A percentile compares a stretch with the other conserved stretches of the same genome.
Evolutionary conservation across 176 grass and related monocot genomes (phyloP).

Genomic region (Pharus latifolius): DNA sequence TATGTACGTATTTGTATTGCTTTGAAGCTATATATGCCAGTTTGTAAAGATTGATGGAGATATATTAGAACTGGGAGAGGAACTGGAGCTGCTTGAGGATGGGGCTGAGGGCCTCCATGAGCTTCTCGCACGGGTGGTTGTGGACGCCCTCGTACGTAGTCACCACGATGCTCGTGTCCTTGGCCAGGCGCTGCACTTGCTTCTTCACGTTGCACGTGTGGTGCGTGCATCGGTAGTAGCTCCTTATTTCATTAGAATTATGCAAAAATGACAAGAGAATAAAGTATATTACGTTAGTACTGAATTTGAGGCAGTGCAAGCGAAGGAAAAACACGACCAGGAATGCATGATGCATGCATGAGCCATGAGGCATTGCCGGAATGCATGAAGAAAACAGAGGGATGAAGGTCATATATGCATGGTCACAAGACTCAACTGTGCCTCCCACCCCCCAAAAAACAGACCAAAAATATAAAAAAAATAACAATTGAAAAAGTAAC

Average conservation of each 20-base stretch:
- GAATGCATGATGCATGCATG: too few relatives aligned
- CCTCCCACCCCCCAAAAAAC: too few relatives aligned
- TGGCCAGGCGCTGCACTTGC: slow-evolving; percentile 78
- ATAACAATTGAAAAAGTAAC: too few relatives aligned
- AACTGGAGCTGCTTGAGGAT: slow-evolving; percentile 81
- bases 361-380: too few relatives aligned
- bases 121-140: slow-evolving; percentile 86
- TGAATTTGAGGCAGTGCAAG: too few relatives aligned
- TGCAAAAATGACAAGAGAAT: too few relatives aligned
- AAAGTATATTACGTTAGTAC: too few relatives aligned
- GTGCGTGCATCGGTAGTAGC: slow-evolving; percentile 90
- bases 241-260: slow-evolving; percentile 38
- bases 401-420: too few relatives aligned
- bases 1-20: neutral
- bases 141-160: slow-evolving; percentile 90
- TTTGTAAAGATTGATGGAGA: neutral
- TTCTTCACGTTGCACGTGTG: slow-evolving; percentile 91
- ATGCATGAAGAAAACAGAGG: too few relatives aligned
- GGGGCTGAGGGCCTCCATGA: slow-evolving; percentile 76
- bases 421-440: too few relatives aligned
- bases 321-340: too few relatives aligned
- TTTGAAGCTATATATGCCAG: neutral
- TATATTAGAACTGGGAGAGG: slow-evolving; percentile 47
- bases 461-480: too few relatives aligned
- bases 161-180: slow-evolving; percentile 76